Evolutionary conservation across 768 basidiomycete genomes (phyloP), one percentile per base, ranked within the genome.

Genomic region (Thelephora aurantiotincta): DNA sequence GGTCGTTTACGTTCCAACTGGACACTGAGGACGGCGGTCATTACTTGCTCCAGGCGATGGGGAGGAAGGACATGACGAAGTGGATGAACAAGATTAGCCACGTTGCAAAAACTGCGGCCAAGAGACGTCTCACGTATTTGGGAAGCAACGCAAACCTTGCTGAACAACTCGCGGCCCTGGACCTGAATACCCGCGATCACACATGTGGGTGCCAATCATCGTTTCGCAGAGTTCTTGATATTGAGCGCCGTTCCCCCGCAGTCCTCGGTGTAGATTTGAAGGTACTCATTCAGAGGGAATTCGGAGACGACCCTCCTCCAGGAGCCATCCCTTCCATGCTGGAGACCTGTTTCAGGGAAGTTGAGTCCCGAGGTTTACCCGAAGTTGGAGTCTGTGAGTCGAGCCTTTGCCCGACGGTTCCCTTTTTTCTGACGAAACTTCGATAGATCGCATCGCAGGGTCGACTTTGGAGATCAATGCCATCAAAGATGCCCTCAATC

Each of bases 1-100:
- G 88, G 42, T 85, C 88, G 43, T 91, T 78, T 60, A 79, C 77
- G 44, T 86, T 91, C 68, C 77, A 83, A 57, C 68, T 92, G 38
- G 78, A 85, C 56, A 85, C 87, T 0, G 89, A 91, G 59, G 88
- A 91, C 57, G 89, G 89, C 6, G 87, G 85, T 0, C 81, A 81
- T 56, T 88, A 87, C 56, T 61, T 89, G 33, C 63, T 91, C 13
- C 89, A 92, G 60, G 80, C 85, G 1, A 61, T 75, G 33, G 78
- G 73, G 54, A 77, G 73, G 59, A 68, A 71, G 35, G 87, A 89
- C 53, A 80, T 87, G 78, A 66, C 60, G 47, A 78, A 71, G 54
- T 92, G 89, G 89, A 70, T 88, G 46, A 78, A 81, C 14, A 80
- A 77, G 20, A 79, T 92, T 52, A 73, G 72, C 34, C 72, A 75